Base-by-base conservation (phyloP, 1,139 yeast species). In the Kodamaea derodonti region DNA sequence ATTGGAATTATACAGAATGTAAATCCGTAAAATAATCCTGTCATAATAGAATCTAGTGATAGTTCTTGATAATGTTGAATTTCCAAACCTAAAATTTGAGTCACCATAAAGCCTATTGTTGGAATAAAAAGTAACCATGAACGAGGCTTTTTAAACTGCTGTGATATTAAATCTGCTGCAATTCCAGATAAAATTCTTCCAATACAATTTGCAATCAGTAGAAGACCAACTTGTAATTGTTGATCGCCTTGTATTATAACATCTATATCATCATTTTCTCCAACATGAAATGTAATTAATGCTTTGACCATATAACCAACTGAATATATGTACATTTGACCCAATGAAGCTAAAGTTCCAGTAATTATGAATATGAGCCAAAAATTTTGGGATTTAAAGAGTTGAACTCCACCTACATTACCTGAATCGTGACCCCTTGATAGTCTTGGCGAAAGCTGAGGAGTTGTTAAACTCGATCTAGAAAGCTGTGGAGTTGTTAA, bases 281-380 rank as follows among this genome's bases (percentile, higher is more conserved):
- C 24, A 39, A 41, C 29, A 27, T 36, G 40, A 6, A 54, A 49
- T 14, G 62, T 63, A 14, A 69, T 54, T 22, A 77, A 58, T 0
- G 84, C 78, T 43, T 69, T 72, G 9, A 74, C 78, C 58, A 78
- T 75, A 47, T 73, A 75, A 1, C 84, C 84, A 14, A 75, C 77
- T 0, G 80, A 75, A 46, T 76, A 78, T 16, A 78, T 78, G 51
- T 75, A 78, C 78, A 77, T 72, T 49, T 77, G 83, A 8, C 83
- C 82, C 44, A 77, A 43, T 0, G 80, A 72, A 0, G 81, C 80
- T 33, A 75, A 53, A 2, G 72, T 40, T 0, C 81, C 80, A 2
- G 78, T 59, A 6, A 69, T 52, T 1, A 62, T 27, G 30, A 73
- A 67, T 4, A 76, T 43, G 2, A 70, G 47, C 82, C 83, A 77